These are phyloP conservation scores for Ambrosia hybrid DNA, from an alignment of 140 eudicot species.

Conservation along the genomic window DNA sequence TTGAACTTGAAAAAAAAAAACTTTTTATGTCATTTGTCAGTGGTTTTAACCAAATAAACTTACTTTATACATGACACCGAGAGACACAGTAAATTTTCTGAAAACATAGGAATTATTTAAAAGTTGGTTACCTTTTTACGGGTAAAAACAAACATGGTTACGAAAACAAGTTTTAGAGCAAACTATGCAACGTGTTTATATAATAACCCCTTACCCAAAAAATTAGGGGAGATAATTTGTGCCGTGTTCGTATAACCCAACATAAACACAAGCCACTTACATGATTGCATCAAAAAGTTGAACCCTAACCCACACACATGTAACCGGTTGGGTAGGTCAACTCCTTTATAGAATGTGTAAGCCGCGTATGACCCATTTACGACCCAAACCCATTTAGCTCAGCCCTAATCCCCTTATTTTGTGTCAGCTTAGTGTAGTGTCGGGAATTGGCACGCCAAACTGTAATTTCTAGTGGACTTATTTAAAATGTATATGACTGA, in stretches of 20 bases:
- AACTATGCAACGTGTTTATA: neutral
- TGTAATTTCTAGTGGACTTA: neutral
- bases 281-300: too few species aligned
- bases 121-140: slow-evolving; percentile 5
- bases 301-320: too few species aligned
- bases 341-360: neutral
- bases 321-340: too few species aligned
- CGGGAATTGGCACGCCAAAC: neutral
- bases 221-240: neutral
- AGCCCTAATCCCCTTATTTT: neutral
- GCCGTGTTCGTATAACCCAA: neutral
- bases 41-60: slow-evolving; percentile 10
- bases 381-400: slow-evolving; percentile 1
- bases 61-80: neutral
- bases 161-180: neutral
- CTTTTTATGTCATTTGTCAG: neutral
- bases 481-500: slow-evolving; percentile 4
- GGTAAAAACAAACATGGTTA: slow-evolving; percentile 6
- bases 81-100: too few species aligned
- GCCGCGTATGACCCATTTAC: neutral
- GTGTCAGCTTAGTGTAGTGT: neutral
- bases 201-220: neutral
- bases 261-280: too few species aligned
- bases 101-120: neutral
- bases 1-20: too few species aligned